These are phyloP conservation scores for Solanum neorickii DNA, from an alignment of 257 asterid genomes.

Conservation along the genomic window DNA sequence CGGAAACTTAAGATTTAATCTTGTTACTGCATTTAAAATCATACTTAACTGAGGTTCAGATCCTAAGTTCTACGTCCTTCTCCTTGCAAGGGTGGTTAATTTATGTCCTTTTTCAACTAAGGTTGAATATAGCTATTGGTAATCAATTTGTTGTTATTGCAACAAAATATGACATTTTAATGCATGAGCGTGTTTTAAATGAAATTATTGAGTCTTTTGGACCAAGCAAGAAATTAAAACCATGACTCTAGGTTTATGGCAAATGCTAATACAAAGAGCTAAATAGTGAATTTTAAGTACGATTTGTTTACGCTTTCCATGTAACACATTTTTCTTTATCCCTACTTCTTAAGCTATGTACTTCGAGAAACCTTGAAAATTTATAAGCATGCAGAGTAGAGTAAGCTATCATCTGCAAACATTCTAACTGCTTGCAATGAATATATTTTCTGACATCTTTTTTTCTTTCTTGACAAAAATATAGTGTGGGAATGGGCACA, in stretches of 20 bases:
- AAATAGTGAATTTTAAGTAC: background rate
- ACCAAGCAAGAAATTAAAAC: background rate
- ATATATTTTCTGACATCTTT: conserved; percentile 1
- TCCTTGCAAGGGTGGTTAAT: background rate
- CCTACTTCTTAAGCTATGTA: background rate
- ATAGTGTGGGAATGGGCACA: conserved; percentile 76
- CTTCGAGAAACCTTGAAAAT: background rate
- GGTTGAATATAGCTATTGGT: background rate
- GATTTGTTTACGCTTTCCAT: background rate
- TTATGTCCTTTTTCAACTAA: background rate
- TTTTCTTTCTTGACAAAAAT: background rate
- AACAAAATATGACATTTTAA: background rate
- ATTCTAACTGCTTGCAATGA: background rate
- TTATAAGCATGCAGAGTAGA: background rate
- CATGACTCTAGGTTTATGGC: background rate
- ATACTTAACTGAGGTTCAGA: background rate
- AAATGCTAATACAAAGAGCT: background rate
- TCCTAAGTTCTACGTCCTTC: background rate
- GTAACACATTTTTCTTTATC: background rate
- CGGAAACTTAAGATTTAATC: background rate
- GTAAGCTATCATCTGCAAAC: background rate
- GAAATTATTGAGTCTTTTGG: background rate
- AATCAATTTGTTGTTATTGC: background rate
- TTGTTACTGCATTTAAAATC: background rate
- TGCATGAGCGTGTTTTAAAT: background rate